phyloP scores from a whole-genome alignment of 345 rosid species.

The Litchi chinensis region DNA sequence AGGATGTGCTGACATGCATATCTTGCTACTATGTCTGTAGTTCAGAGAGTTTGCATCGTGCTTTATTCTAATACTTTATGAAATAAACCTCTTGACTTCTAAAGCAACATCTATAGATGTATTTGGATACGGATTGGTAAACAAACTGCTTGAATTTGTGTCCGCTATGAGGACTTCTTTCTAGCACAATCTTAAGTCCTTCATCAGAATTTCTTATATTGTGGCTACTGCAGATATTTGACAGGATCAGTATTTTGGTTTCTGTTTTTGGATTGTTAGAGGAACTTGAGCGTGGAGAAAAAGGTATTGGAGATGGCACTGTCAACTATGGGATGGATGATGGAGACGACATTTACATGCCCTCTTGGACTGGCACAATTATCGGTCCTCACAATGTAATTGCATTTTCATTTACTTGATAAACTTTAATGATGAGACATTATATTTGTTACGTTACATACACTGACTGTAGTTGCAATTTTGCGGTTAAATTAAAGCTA shows the following conservation, averaged over 20 bases:
- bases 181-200: not conserved
- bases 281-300: conserved; percentile 94
- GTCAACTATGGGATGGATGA: conserved; percentile 97
- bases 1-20: not conserved
- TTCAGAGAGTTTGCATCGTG: not conserved
- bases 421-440: not conserved
- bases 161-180: not conserved
- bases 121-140: not conserved
- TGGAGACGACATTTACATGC: conserved; percentile 88
- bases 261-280: conserved; percentile 67
- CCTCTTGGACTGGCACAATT: conserved; percentile 91
- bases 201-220: not conserved
- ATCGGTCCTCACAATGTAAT: conserved; percentile 92
- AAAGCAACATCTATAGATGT: not conserved
- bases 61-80: not conserved
- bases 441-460: not conserved
- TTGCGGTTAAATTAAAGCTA: not conserved
- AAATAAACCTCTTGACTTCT: not conserved
- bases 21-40: not conserved
- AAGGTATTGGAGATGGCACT: conserved; percentile 87
- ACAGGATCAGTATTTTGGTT: conserved; percentile 12
- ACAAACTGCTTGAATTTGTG: conserved; percentile 1
- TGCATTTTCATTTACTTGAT: conserved; percentile 18
- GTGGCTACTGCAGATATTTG: not conserved
- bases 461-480: conserved; percentile 2